These are phyloP conservation scores for Dysphania ambrosioides DNA, from an alignment of 148 eudicot genomes.

Conservation along the genomic window DNA sequence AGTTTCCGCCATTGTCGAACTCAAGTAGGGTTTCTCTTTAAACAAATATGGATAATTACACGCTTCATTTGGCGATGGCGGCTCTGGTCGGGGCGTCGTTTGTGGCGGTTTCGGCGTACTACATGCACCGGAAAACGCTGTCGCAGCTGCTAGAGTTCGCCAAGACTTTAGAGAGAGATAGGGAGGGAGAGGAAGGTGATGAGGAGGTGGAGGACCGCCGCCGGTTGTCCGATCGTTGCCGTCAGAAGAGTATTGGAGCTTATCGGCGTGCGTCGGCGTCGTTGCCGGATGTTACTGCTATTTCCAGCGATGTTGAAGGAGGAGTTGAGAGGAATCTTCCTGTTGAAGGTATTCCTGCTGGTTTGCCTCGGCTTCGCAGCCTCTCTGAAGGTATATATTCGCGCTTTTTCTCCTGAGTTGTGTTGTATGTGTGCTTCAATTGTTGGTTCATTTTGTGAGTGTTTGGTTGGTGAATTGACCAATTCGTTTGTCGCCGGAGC, in stretches of 20 bases:
- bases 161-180: constrained; percentile 54
- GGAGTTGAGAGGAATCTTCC: constrained; percentile 47
- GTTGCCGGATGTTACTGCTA: constrained; percentile 56
- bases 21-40: too few species aligned
- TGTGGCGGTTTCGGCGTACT: constrained; percentile 92
- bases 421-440: too few species aligned
- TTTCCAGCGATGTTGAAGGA: constrained; percentile 36
- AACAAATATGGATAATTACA: constrained; percentile 75
- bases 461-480: too few species aligned
- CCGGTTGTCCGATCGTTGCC: constrained; percentile 24
- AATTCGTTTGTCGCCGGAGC: too few species aligned
- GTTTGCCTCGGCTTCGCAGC: constrained; percentile 74
- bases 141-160: constrained; percentile 88
- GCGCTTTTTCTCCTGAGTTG: neutral
- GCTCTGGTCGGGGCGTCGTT: constrained; percentile 92
- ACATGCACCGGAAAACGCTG: constrained; percentile 91
- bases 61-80: constrained; percentile 89
- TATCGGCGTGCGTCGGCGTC: constrained; percentile 61
- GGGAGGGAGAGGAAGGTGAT: constrained; percentile 37
- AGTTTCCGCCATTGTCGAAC: too few species aligned
- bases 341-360: constrained; percentile 62
- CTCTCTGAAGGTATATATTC: constrained; percentile 53
- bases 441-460: too few species aligned
- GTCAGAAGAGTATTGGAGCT: constrained; percentile 38
- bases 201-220: constrained; percentile 35